Conservation (phyloP, 768 basidiomycete genomes). For the Termitomyces titanicus region DNA sequence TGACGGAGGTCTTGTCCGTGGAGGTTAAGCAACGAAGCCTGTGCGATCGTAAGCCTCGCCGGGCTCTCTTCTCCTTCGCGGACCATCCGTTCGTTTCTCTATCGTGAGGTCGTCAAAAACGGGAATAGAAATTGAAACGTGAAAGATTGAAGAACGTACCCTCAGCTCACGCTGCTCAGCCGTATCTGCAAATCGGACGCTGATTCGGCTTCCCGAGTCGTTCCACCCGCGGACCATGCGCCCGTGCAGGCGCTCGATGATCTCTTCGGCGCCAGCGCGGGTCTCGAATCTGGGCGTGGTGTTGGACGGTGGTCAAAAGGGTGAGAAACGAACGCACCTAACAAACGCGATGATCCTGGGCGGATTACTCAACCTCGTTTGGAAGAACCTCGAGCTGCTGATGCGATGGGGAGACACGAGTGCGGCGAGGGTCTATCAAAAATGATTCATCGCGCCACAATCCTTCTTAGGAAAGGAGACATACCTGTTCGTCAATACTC, state of each 20-base stretch:
- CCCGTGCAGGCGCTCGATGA: conserved; percentile 75
- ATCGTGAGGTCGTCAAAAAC: neutral
- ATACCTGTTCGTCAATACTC: conserved; percentile 62
- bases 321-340: conserved; percentile 44
- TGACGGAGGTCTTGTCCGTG: conserved; percentile 62
- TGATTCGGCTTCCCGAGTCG: conserved; percentile 72
- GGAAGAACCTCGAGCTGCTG: conserved; percentile 76
- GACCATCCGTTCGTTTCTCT: conserved; percentile 60
- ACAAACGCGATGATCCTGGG: conserved; percentile 82
- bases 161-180: conserved; percentile 73
- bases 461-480: conserved; percentile 10
- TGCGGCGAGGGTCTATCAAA: conserved; percentile 51
- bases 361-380: conserved; percentile 71
- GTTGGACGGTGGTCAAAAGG: no score
- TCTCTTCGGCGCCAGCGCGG: conserved; percentile 68
- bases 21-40: conserved; percentile 72
- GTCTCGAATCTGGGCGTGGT: conserved; percentile 76
- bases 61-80: conserved; percentile 65
- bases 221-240: conserved; percentile 79
- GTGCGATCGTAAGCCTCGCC: conserved; percentile 69
- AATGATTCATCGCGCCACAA: neutral
- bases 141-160: conserved; percentile 45
- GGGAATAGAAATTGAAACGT: no score
- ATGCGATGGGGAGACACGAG: conserved; percentile 71
- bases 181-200: conserved; percentile 78